Conservation (phyloP, 257 asterid species). For the Solanum commersonii region DNA sequence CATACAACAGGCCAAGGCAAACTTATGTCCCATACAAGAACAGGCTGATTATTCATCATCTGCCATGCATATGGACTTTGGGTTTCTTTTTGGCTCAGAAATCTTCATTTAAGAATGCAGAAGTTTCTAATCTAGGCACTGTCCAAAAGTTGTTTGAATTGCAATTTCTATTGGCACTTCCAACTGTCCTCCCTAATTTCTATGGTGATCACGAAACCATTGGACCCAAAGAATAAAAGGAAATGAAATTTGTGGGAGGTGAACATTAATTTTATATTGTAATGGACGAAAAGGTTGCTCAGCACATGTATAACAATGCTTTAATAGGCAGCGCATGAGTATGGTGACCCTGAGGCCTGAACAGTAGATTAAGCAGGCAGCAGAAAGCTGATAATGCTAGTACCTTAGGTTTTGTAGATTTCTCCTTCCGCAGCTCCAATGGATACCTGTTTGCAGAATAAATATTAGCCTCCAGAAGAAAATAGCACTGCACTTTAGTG, state of each 20-base stretch:
- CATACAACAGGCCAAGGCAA: background rate
- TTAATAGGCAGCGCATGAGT: background rate
- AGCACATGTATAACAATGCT: background rate
- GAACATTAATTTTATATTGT: background rate
- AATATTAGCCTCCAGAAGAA: background rate
- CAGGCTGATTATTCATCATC: background rate
- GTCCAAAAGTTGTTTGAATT: background rate
- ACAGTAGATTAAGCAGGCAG: background rate
- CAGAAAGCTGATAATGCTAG: background rate
- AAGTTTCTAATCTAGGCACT: background rate
- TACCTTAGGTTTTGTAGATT: slow-evolving; percentile 84
- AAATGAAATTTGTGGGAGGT: background rate
- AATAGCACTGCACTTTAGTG: background rate
- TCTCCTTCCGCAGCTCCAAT: slow-evolving; percentile 88
- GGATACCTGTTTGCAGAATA: slow-evolving; percentile 58
- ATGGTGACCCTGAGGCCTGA: background rate
- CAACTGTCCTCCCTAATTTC: background rate
- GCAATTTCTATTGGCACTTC: background rate
- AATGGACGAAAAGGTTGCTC: background rate
- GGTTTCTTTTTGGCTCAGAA: background rate
- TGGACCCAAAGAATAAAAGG: background rate
- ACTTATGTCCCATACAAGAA: background rate
- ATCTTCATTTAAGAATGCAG: background rate
- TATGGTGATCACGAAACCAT: background rate
- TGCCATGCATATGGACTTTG: background rate